These are phyloP conservation scores for Monosporascus ibericus DNA, from an alignment of 2,329 filamentous ascomycete species.

Conservation along the genomic window DNA sequence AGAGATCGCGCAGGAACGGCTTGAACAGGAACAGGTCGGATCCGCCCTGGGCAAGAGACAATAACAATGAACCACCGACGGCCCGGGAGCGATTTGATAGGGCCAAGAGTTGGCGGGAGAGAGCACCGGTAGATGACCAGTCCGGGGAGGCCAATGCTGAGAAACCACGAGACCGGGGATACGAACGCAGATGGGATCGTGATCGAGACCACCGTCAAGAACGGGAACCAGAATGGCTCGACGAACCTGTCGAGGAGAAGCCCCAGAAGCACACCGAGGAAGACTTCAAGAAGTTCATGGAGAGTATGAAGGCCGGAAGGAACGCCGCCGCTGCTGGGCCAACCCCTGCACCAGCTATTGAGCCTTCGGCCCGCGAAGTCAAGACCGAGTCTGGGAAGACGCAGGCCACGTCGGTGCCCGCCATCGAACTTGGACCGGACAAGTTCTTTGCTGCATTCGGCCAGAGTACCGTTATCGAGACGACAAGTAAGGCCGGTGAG, in stretches of 20 bases:
- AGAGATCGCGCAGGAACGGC: constrained; percentile 57
- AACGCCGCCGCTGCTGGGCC: constrained; percentile 30
- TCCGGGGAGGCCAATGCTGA: constrained; percentile 30
- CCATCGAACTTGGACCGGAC: constrained; percentile 63
- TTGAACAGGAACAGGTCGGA: constrained; percentile 60
- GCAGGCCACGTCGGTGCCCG: constrained; percentile 53
- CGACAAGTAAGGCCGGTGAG: constrained; percentile 46
- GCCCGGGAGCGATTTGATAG: constrained; percentile 51
- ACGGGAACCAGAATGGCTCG: constrained; percentile 88
- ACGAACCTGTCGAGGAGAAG: constrained; percentile 64
- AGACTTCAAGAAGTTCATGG: constrained; percentile 93
- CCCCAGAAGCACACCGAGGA: constrained; percentile 72
- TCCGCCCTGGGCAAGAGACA: constrained; percentile 68
- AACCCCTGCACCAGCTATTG: constrained; percentile 25
- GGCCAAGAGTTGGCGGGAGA: constrained; percentile 56
- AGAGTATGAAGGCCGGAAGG: constrained; percentile 72
- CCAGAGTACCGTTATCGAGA: constrained; percentile 31
- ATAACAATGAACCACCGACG: constrained; percentile 26
- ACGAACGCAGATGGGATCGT: constrained; percentile 50
- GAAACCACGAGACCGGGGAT: constrained; percentile 52
- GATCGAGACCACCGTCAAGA: constrained; percentile 55
- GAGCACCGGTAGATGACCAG: constrained; percentile 33
- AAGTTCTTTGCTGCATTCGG: constrained; percentile 66
- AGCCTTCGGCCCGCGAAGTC: constrained; percentile 30
- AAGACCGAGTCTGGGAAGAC: constrained; percentile 43